A percentile compares a stretch with the other conserved stretches of the same genome.
These are phyloP conservation scores for Tricholoma saponaceum DNA, from an alignment of 768 basidiomycete genomes.

Conservation along the genomic window DNA sequence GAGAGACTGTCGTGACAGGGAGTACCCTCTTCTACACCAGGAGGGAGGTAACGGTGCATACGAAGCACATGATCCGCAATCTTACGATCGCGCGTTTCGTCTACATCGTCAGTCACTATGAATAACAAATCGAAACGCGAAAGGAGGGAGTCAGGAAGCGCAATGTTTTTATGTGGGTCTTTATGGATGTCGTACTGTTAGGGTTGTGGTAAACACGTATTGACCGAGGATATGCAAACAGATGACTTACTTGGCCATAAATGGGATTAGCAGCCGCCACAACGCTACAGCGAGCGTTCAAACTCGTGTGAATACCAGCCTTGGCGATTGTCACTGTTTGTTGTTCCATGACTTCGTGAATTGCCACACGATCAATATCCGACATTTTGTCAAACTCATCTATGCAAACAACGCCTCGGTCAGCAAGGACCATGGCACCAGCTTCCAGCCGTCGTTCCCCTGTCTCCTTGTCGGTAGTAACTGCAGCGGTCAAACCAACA, in stretches of 20 bases:
- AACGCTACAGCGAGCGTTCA: conserved; percentile 97
- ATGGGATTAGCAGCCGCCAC: conserved; percentile 98
- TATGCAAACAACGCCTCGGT: conserved; percentile 98
- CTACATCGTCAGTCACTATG: conserved; percentile 97
- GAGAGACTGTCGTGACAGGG: conserved; percentile 84
- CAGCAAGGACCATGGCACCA: conserved; percentile 98
- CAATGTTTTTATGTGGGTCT: conserved; percentile 98
- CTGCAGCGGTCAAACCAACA: conserved; percentile 97
- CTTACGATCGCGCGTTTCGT: conserved; percentile 87
- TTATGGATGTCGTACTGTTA: conserved; percentile 98
- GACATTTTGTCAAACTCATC: conserved; percentile 99
- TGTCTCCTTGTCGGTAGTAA: conserved; percentile 97
- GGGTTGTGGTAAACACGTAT: conserved; percentile 9
- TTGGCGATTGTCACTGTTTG: conserved; percentile 99
- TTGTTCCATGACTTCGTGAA: conserved; percentile 99
- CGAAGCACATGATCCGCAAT: conserved; percentile 98
- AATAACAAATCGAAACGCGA: conserved; percentile 99
- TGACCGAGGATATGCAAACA: neutral
- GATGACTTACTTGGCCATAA: conserved; percentile 78
- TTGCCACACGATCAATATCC: conserved; percentile 96
- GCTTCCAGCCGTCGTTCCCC: conserved; percentile 96
- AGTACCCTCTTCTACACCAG: conserved; percentile 95
- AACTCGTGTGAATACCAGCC: conserved; percentile 96
- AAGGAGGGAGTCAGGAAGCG: conserved; percentile 93
- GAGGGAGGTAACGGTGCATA: conserved; percentile 94